Conservation (phyloP, 352 stramenopile genomes). For the Phytopythium kandeliae region DNA sequence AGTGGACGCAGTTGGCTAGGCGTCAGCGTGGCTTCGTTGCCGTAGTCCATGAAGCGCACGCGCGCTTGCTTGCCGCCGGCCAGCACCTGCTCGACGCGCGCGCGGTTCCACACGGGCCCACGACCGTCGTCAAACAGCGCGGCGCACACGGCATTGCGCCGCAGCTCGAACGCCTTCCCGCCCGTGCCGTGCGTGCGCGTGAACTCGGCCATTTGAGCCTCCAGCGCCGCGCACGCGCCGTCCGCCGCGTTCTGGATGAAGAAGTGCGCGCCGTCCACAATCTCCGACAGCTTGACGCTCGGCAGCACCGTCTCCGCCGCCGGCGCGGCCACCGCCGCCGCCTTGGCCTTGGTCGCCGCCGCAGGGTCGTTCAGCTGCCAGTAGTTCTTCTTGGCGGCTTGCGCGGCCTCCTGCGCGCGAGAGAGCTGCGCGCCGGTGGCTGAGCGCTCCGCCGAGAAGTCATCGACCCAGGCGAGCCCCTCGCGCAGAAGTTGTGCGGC, state of each 20-base stretch:
- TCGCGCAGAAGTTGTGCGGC: slow-evolving; percentile 89
- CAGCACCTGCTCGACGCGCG: slow-evolving; percentile 82
- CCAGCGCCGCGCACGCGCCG: slow-evolving; percentile 82
- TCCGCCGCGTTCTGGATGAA: slow-evolving; percentile 91
- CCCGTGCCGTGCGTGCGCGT: slow-evolving; percentile 83
- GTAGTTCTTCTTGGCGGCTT: slow-evolving; percentile 92
- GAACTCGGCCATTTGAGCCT: slow-evolving; percentile 93
- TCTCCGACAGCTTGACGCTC: slow-evolving; percentile 91
- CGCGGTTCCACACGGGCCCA: slow-evolving; percentile 93
- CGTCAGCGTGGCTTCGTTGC: slow-evolving; percentile 87
- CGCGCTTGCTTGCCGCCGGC: slow-evolving; percentile 44
- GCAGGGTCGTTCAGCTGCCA: slow-evolving; percentile 87
- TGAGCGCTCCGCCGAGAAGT: slow-evolving; percentile 92
- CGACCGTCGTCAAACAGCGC: slow-evolving; percentile 95
- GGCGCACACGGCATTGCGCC: slow-evolving; percentile 87
- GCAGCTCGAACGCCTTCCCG: slow-evolving; percentile 89
- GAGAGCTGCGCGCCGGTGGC: slow-evolving; percentile 65
- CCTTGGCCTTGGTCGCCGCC: slow-evolving; percentile 21
- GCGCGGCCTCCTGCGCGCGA: slow-evolving; percentile 82
- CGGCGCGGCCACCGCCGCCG: slow-evolving; percentile 26
- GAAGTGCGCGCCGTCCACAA: slow-evolving; percentile 91
- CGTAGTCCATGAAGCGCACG: slow-evolving; percentile 96
- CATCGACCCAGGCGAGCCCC: slow-evolving; percentile 91
- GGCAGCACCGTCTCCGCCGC: slow-evolving; percentile 46
- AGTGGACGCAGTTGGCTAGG: slow-evolving; percentile 87